phyloP scores from a whole-genome alignment of 495 filamentous ascomycete species.

The Tetracladium setigerum region DNA sequence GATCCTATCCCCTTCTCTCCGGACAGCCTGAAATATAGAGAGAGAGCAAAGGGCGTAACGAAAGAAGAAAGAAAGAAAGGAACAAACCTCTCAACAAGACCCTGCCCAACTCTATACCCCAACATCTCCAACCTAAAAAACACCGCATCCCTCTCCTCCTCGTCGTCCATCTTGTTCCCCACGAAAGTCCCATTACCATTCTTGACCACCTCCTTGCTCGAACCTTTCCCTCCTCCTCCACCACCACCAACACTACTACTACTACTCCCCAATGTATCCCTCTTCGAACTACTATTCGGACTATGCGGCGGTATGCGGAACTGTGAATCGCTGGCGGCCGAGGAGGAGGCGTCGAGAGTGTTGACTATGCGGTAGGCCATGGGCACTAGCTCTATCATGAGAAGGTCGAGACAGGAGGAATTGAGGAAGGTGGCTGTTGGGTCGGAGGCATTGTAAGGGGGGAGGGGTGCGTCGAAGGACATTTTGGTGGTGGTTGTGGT shows the following conservation, averaged over 20 bases:
- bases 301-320: too few relatives aligned
- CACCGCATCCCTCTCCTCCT: conserved; percentile 73
- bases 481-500: conserved; percentile 31
- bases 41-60: conserved; percentile 1
- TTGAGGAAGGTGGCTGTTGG: conserved; percentile 69
- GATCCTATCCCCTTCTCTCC: too few relatives aligned
- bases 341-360: conserved; percentile 36
- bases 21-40: background rate
- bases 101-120: conserved; percentile 89
- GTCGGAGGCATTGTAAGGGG: conserved; percentile 66
- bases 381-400: conserved; percentile 93
- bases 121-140: conserved; percentile 77
- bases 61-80: background rate
- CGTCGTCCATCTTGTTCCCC: conserved; percentile 45
- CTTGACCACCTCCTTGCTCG: background rate
- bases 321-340: conserved; percentile 23
- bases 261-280: conserved; percentile 1
- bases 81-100: conserved; percentile 80
- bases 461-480: conserved; percentile 69
- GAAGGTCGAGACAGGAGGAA: conserved; percentile 79
- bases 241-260: too few relatives aligned
- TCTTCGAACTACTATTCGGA: background rate
- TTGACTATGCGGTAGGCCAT: conserved; percentile 76
- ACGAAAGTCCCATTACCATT: background rate
- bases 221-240: background rate